Evolutionary conservation across 1,284 basidiomycete species (phyloP).

Genomic region (Termitomyces sp.): DNA sequence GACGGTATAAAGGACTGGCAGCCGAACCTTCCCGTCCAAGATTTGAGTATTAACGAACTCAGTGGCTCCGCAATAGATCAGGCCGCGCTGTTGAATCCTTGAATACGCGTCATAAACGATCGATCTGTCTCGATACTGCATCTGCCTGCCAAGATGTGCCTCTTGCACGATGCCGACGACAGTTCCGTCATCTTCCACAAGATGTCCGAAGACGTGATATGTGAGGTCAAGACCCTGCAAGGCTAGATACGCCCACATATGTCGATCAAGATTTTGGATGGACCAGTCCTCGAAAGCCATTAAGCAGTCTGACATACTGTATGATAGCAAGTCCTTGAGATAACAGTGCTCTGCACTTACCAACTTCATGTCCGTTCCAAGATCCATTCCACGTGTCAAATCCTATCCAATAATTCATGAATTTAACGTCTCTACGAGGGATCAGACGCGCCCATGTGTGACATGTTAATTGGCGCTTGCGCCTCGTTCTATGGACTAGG

Average conservation of each 20-base stretch:
- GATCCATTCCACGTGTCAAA: slow-evolving; percentile 24
- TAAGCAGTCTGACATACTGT: slow-evolving; percentile 24
- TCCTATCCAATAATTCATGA: slow-evolving; percentile 23
- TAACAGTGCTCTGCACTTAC: slow-evolving; percentile 19
- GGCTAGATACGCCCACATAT: slow-evolving; percentile 30
- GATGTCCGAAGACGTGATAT: slow-evolving; percentile 41
- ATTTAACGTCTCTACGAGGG: slow-evolving; percentile 30
- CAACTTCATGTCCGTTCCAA: slow-evolving; percentile 32
- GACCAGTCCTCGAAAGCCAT: slow-evolving; percentile 31
- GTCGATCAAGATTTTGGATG: slow-evolving; percentile 27
- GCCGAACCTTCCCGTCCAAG: slow-evolving; percentile 27
- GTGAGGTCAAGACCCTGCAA: slow-evolving; percentile 37
- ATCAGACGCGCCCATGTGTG: slow-evolving; percentile 31
- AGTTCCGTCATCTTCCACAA: slow-evolving; percentile 33
- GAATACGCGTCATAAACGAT: slow-evolving; percentile 39
- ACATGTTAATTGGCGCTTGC: slow-evolving; percentile 23
- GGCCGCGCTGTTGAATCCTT: slow-evolving; percentile 32
- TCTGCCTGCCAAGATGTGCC: slow-evolving; percentile 34
- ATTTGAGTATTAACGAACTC: slow-evolving; percentile 23
- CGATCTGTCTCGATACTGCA: slow-evolving; percentile 33
- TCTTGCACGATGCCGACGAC: slow-evolving; percentile 45
- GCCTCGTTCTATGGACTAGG: slow-evolving; percentile 30
- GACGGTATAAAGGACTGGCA: slow-evolving; percentile 21
- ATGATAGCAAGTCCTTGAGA: slow-evolving; percentile 5
- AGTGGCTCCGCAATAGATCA: slow-evolving; percentile 23